phyloP scores from a whole-genome alignment of 2,329 filamentous ascomycete genomes.

The Claviceps cyperi region DNA sequence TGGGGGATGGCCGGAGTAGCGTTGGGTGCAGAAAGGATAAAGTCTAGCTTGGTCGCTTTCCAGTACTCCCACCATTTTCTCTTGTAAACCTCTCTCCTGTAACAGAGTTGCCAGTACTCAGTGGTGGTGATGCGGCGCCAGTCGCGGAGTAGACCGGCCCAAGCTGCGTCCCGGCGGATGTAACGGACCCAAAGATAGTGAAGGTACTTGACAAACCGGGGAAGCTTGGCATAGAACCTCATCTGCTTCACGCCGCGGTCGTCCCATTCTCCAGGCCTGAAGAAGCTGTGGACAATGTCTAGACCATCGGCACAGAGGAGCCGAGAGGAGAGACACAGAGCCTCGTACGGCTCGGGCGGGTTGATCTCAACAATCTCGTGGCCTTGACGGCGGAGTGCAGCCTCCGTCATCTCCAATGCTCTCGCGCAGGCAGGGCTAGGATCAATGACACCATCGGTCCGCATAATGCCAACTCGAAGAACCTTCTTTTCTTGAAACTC shows the following conservation, averaged over 20 bases:
- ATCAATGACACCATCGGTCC: constrained; percentile 69
- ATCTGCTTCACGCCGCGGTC: constrained; percentile 68
- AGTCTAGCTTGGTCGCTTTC: constrained; percentile 57
- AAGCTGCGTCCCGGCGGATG: constrained; percentile 57
- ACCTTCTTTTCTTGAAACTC: constrained; percentile 46
- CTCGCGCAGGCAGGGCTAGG: constrained; percentile 73
- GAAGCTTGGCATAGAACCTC: constrained; percentile 57
- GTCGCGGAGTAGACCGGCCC: constrained; percentile 61
- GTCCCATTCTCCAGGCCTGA: constrained; percentile 63
- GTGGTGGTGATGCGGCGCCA: constrained; percentile 61
- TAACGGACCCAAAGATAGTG: constrained; percentile 87
- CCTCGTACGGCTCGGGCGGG: constrained; percentile 59
- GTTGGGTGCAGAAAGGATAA: constrained; percentile 73
- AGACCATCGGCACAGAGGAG: constrained; percentile 79
- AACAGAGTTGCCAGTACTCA: constrained; percentile 73
- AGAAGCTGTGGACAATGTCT: constrained; percentile 61
- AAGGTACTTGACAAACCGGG: constrained; percentile 62
- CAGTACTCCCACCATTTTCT: constrained; percentile 75
- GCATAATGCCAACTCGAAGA: constrained; percentile 61
- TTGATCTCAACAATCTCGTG: constrained; percentile 55
- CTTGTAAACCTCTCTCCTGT: constrained; percentile 63
- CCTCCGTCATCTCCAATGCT: constrained; percentile 56
- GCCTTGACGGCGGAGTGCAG: constrained; percentile 54
- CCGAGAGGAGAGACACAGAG: constrained; percentile 60
- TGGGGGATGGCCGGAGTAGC: constrained; percentile 82